These are phyloP conservation scores for Flammula alnicola DNA, from an alignment of 1,284 basidiomycete genomes.

Conservation along the genomic window DNA sequence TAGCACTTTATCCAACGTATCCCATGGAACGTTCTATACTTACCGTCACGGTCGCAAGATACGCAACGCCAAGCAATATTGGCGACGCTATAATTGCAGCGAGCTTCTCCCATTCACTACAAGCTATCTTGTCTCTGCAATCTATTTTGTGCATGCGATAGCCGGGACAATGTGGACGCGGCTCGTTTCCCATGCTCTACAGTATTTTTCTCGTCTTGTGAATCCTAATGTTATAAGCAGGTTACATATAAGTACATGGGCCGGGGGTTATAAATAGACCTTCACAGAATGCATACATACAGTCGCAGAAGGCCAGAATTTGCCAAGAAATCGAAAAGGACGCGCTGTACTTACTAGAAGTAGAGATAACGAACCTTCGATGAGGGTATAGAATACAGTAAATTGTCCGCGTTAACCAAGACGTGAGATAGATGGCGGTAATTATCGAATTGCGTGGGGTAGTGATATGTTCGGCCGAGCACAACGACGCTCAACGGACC, in stretches of 20 bases:
- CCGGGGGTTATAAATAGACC: not conserved
- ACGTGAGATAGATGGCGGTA: too few relatives aligned
- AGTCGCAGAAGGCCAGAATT: not conserved
- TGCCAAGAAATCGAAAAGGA: too few relatives aligned
- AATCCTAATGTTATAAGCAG: not conserved
- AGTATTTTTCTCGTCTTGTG: not conserved
- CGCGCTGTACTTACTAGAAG: too few relatives aligned
- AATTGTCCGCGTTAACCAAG: not conserved
- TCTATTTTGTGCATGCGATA: not conserved
- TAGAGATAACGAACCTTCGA: too few relatives aligned
- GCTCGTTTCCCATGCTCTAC: slow-evolving; percentile 1
- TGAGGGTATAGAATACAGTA: not conserved
- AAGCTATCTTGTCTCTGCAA: slow-evolving; percentile 1
- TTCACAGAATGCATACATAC: not conserved
- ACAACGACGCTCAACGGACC: too few relatives aligned
- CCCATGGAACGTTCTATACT: slow-evolving; percentile 2
- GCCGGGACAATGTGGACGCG: not conserved
- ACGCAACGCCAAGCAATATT: slow-evolving; percentile 1
- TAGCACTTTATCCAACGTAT: too few relatives aligned
- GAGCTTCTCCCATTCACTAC: not conserved
- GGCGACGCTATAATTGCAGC: not conserved
- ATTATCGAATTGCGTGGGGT: too few relatives aligned
- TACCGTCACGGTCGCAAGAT: not conserved
- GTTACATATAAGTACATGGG: not conserved
- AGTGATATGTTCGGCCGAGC: too few relatives aligned